A percentile compares a stretch with the other conserved stretches of the same genome.
Conservation (phyloP, 208 protist genomes). For the Acanthamoeba pearcei region DNA sequence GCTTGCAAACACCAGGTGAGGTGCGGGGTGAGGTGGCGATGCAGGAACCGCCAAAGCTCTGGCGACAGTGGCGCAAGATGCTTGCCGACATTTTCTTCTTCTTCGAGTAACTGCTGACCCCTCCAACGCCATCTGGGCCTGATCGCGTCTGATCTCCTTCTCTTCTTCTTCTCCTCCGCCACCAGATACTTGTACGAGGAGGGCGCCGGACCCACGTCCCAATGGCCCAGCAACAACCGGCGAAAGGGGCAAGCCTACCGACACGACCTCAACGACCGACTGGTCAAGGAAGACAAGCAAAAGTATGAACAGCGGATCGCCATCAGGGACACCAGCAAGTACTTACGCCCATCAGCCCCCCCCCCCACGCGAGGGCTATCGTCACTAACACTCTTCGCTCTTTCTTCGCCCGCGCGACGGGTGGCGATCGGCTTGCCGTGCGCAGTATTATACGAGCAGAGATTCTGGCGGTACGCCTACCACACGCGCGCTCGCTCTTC, state of each 20-base stretch:
- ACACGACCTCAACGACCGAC: conserved; percentile 26
- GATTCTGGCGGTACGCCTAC: background rate
- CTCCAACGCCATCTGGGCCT: no score
- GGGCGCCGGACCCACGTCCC: conserved; percentile 21
- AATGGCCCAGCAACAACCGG: background rate
- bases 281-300: conserved; percentile 7
- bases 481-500: background rate
- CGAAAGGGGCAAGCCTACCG: conserved; percentile 28
- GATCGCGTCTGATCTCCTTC: background rate
- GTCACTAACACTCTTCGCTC: background rate
- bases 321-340: conserved; percentile 30
- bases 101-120: background rate
- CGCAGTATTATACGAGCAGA: conserved; percentile 16
- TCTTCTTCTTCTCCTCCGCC: background rate
- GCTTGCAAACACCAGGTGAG: background rate
- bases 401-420: background rate
- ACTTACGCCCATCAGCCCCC: background rate
- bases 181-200: conserved; percentile 52
- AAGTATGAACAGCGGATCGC: conserved; percentile 50
- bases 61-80: conserved; percentile 50
- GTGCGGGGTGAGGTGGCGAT: conserved; percentile 34
- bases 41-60: conserved; percentile 46
- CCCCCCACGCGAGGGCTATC: background rate
- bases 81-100: conserved; percentile 58
- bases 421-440: background rate